Base-by-base conservation (phyloP, 495 filamentous ascomycete species). In the Rhypophila decipiens region DNA sequence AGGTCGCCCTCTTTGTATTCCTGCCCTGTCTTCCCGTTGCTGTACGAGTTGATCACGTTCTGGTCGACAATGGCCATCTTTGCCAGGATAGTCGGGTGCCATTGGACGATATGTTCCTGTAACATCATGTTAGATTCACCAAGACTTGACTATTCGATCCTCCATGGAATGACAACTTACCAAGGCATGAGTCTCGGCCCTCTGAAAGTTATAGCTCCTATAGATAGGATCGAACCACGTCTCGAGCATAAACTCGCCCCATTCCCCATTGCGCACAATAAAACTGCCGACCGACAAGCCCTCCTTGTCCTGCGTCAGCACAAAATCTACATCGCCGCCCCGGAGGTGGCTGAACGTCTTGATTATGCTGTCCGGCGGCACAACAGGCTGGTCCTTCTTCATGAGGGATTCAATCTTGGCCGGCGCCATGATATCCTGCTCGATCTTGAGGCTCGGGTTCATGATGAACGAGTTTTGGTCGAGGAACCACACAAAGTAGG, bases 61-160 rank as follows among this genome's bases (percentile, higher is more conserved):
- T 97, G 91, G 3, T 89, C 88, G 17, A 99, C 69, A 11, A 99
- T 69, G 1, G 86, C 90, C 45, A 96, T 67, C 56, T 88, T 88
- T 18, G 90, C 85, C 17, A 99, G 76, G 44, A 97, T 88, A 1
- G 93, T 99, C n/a, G 93, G 90, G 62, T 99, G 94, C 94, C 94
- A 99, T 74, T 96, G 93, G 24, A 91, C 80, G 47, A 95, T 87
- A 58, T 90, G 87, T 65, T 91, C 87, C 86, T 91, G 52, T 3
- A 0, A 9, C n/a, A 7, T 5, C 24, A 2, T 1, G 27, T 27
- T 40, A 38, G 22, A 23, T 7, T 8, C 15, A 31, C 21, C 17
- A 33, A 23, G 19, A 21, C 4, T 5, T 31, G 5, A 4, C 2
- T 2, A 24, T 10, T 3, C 31, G 17, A 3, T n/a, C n/a, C 24